Base-by-base conservation (phyloP, 2,329 filamentous ascomycete species). In the Penicillium rolfsii region DNA sequence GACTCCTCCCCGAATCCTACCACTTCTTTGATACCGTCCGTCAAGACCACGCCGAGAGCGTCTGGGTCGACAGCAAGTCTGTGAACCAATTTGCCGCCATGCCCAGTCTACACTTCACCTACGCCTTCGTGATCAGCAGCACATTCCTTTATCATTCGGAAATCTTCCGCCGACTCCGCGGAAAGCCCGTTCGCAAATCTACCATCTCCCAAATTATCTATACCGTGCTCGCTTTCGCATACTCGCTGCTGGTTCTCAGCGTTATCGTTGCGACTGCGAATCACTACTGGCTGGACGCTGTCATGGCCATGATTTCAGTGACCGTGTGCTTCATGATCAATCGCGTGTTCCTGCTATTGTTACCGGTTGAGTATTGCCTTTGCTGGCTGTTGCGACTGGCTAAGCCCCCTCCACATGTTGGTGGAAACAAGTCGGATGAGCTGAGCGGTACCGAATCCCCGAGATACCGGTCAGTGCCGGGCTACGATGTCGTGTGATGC, bases 11-110 rank as follows among this genome's bases (percentile, higher is more conserved):
- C 65, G 81, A 84, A 58, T 81, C 84, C 64, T 88, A 81, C 60
- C 84, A 84, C 4, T 88, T 88, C 67, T 80, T 86, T 59, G 86
- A 88, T 65, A 87, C 84, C 1, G 86, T 88, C 12, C 85, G 86
- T 63, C 80, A 79, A 64, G 80, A 79, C 54, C 78, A 83, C 55
- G 82, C 82, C n/a, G 78, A 81, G 65, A 83, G 81, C 35, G 78
- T 84, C 46, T 84, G 81, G 80, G 81, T 84, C 71, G 82, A 79
- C 26, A 84, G 83, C 24, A 81, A 85, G 60, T 86, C 82, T 63
- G 83, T 85, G 64, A 86, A 86, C 65, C 81, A 84, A 60, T 77
- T 86, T 19, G 84, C 84, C 1, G 84, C 84, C 2, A 85, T 86
- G 78, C 84, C 84, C 8, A 83, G 81, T 57, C 80, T 85, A 70